A percentile compares a stretch with the other conserved stretches of the same genome.
Conservation (phyloP, 2,329 filamentous ascomycete genomes). For the Aquanectria penicillioides region DNA sequence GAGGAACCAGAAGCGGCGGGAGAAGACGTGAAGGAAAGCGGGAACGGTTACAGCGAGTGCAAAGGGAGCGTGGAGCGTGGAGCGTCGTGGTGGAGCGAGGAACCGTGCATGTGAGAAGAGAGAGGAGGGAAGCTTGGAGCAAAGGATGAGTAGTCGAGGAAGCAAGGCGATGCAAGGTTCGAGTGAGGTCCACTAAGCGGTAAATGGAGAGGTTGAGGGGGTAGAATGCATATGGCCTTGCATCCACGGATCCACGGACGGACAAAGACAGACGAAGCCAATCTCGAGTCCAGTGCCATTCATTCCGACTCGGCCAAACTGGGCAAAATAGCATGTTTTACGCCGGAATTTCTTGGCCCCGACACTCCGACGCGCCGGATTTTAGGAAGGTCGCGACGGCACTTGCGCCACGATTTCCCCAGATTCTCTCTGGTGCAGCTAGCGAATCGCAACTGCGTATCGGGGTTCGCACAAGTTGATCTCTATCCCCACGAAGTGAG, state of each 20-base stretch:
- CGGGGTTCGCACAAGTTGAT: background rate
- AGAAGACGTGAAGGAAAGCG: slow-evolving; percentile 29
- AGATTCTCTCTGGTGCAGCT: slow-evolving; percentile 18
- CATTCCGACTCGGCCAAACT: slow-evolving; percentile 22
- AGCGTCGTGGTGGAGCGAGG: slow-evolving; percentile 40
- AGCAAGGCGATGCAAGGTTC: slow-evolving; percentile 10
- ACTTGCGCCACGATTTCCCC: slow-evolving; percentile 29
- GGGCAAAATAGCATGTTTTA: slow-evolving; percentile 23
- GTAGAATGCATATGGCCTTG: slow-evolving; percentile 26
- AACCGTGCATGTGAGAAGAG: slow-evolving; percentile 37
- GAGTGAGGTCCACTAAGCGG: background rate
- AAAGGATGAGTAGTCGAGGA: slow-evolving; percentile 25
- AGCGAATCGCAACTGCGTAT: slow-evolving; percentile 6
- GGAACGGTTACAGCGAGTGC: slow-evolving; percentile 36
- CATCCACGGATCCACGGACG: slow-evolving; percentile 24
- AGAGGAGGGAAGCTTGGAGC: slow-evolving; percentile 24
- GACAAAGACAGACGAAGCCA: slow-evolving; percentile 23
- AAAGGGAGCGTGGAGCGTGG: slow-evolving; percentile 40
- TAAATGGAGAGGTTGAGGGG: slow-evolving; percentile 9
- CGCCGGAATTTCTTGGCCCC: slow-evolving; percentile 27
- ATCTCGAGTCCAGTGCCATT: slow-evolving; percentile 20
- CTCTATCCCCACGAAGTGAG: background rate
- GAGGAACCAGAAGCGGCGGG: slow-evolving; percentile 24
- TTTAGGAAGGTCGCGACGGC: slow-evolving; percentile 5
- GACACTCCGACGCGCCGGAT: slow-evolving; percentile 15